phyloP scores from a whole-genome alignment of 202 grass and related monocot genomes.

The Setaria viridis region DNA sequence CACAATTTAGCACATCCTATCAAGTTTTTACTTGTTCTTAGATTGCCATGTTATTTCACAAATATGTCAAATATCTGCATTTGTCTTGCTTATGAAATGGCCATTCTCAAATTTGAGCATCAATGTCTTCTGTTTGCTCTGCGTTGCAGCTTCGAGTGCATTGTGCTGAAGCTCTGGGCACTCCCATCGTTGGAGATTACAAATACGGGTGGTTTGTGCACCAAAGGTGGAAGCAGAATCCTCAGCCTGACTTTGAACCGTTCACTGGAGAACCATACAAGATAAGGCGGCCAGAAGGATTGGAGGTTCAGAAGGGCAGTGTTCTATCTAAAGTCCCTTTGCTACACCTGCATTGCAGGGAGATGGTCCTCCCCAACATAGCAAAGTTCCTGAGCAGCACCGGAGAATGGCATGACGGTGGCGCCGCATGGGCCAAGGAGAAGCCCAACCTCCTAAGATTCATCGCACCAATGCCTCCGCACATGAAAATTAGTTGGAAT shows the following conservation, averaged over 20 bases:
- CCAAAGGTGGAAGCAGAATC: constrained; percentile 81
- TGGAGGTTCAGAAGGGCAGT: constrained; percentile 86
- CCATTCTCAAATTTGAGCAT: constrained; percentile 15
- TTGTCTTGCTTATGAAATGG: neutral
- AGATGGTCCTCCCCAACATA: constrained; percentile 88
- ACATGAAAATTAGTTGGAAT: constrained; percentile 96
- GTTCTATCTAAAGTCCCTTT: constrained; percentile 74
- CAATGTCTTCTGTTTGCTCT: neutral
- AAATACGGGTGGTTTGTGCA: constrained; percentile 90
- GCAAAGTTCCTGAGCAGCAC: constrained; percentile 58
- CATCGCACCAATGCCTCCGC: constrained; percentile 58
- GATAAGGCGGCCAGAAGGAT: constrained; percentile 66
- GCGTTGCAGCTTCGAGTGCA: constrained; percentile 75
- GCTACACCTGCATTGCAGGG: constrained; percentile 87
- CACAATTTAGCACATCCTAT: neutral
- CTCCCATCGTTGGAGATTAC: constrained; percentile 86
- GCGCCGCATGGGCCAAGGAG: constrained; percentile 53
- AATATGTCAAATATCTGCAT: neutral
- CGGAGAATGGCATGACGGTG: constrained; percentile 60
- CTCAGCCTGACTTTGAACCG: constrained; percentile 64
- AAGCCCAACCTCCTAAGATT: constrained; percentile 72
- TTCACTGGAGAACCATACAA: constrained; percentile 74
- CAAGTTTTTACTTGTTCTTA: neutral
- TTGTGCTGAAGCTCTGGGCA: constrained; percentile 84
- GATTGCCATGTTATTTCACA: neutral